Evolutionary conservation across 73 alveolate genomes (phyloP).

Genomic region (Paramecium biaurelia): DNA sequence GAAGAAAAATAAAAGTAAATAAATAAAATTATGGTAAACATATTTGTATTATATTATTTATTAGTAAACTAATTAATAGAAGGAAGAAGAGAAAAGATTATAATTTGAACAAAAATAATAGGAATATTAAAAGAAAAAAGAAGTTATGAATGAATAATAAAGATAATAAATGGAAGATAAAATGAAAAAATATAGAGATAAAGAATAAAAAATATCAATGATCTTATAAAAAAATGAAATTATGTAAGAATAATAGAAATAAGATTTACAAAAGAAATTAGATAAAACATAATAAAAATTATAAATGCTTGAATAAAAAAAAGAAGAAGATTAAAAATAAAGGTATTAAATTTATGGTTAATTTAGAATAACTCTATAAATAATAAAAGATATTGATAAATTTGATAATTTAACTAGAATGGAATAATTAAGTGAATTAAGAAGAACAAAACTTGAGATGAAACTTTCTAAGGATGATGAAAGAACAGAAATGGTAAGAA

Average conservation of each 20-base stretch:
- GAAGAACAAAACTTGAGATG: conserved; percentile 1
- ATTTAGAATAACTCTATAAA: neutral
- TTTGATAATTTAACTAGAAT: conserved; percentile 1
- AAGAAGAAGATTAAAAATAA: neutral
- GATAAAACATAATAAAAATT: conserved; percentile 30
- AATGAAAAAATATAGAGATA: conserved; percentile 20
- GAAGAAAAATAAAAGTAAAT: conserved; percentile 20
- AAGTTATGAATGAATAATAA: neutral
- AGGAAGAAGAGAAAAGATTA: conserved; percentile 39
- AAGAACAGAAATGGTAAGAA: conserved; percentile 42
- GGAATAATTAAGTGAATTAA: conserved; percentile 33
- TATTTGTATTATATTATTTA: neutral
- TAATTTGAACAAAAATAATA: neutral
- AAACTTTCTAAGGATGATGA: conserved; percentile 22
- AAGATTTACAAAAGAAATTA: conserved; percentile 5
- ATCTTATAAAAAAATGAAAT: conserved; percentile 5
- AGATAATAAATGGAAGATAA: conserved; percentile 29
- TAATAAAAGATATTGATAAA: conserved; percentile 26
- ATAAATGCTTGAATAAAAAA: neutral
- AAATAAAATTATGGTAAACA: conserved; percentile 1
- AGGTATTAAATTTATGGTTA: neutral
- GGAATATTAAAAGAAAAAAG: conserved; percentile 30
- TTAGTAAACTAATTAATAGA: conserved; percentile 1
- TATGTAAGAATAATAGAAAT: conserved; percentile 35
- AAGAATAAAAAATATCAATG: neutral